phyloP scores from a whole-genome alignment of 495 filamentous ascomycete species.

The Podospora pseudoanserina region DNA sequence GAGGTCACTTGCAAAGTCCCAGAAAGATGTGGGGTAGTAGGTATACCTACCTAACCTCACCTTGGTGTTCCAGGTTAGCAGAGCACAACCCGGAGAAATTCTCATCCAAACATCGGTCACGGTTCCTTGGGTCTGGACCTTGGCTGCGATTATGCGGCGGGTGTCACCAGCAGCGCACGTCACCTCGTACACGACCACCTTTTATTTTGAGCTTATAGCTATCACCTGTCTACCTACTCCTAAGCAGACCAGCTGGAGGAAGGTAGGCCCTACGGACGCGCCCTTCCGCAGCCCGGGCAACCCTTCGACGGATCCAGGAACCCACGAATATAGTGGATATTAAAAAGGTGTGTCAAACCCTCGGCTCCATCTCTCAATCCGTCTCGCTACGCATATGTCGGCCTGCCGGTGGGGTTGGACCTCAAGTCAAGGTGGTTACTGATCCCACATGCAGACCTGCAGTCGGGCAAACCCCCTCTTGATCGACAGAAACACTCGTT shows the following conservation, averaged over 20 bases:
- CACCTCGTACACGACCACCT: neutral
- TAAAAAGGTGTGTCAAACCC: neutral
- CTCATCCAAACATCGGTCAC: conserved; percentile 13
- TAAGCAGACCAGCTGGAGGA: neutral
- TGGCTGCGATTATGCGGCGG: conserved; percentile 5
- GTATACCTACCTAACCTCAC: too few species aligned
- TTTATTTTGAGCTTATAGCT: neutral
- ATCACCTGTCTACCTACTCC: neutral
- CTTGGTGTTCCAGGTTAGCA: neutral
- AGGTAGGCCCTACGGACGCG: neutral
- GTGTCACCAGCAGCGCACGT: neutral
- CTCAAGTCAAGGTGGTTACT: neutral
- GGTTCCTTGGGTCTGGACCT: conserved; percentile 9
- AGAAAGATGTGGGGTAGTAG: neutral
- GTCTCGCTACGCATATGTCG: neutral
- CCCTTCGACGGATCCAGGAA: neutral
- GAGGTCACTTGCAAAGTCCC: too few species aligned
- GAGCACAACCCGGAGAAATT: conserved; percentile 14
- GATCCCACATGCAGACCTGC: neutral
- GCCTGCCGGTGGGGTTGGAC: neutral
- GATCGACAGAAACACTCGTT: conserved; percentile 12
- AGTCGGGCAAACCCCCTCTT: neutral
- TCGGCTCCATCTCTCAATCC: neutral
- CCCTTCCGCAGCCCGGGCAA: neutral
- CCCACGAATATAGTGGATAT: neutral